Base-by-base conservation (phyloP, 192 early-diverging fungal species). In the Thamnidium elegans region DNA sequence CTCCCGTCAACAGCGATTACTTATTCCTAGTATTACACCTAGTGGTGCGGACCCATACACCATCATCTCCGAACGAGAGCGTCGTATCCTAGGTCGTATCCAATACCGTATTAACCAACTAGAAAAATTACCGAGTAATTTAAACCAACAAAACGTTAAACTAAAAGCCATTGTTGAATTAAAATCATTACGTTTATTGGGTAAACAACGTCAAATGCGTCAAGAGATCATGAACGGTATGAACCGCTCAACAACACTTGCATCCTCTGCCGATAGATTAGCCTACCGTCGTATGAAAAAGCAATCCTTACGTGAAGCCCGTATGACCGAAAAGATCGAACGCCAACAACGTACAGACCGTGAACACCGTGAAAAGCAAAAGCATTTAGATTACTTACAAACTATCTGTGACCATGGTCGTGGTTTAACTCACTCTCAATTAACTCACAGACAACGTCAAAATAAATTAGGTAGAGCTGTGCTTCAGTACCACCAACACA, bases 321-420 rank as follows among this genome's bases (percentile, higher is more conserved):
- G 90, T 7, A 85, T 89, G 66, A 93, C 92, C 2, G 95, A 97
- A 67, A 89, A 84, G 68, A 81, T 92, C 43, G 97, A 99, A 64
- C 84, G 90, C 15, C 89, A 92, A 66, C 90, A 93, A 75, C 82
- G 94, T 20, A 75, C 86, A 58, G 93, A 98, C 61, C 83, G 94
- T 53, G 94, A 96, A 67, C 84, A 87, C 58, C 78, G 89, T 17
- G 93, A 99, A 78, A 86, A 84, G 67, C 86, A 92, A 72, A 90
- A 92, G 54, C 90, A 92, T 73, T 64, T 82, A 51, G 93, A 95
- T 62, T 93, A 91, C 69, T 67, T 98, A 44, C 77, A 81, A 63
- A 86, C 81, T 5, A 90, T 97, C 54, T 78, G 84, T 44, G 79
- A 81, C 34, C 95, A 92, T 66, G 91, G 88, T 53, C 83, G 82